phyloP scores from a whole-genome alignment of 495 filamentous ascomycete genomes.

The Xanthoparmelia taractica region DNA sequence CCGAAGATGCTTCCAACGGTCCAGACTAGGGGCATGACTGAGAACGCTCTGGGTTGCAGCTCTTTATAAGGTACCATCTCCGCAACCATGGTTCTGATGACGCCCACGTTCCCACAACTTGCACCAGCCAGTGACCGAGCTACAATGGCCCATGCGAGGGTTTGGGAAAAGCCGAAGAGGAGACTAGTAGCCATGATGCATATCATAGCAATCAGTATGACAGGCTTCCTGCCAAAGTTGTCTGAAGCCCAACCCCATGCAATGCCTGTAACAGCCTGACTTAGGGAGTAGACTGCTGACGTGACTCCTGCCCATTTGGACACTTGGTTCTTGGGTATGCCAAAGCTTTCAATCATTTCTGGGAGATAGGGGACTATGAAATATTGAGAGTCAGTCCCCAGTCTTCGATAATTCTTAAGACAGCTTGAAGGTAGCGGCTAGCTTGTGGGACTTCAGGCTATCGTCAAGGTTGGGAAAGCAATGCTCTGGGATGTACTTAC shows the following conservation, averaged over 20 bases:
- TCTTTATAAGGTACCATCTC: slow-evolving; percentile 78
- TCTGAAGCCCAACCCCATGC: slow-evolving; percentile 76
- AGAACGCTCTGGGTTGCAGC: slow-evolving; percentile 74
- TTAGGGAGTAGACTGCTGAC: slow-evolving; percentile 63
- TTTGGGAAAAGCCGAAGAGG: slow-evolving; percentile 70
- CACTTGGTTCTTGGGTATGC: slow-evolving; percentile 61
- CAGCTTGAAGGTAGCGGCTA: neutral
- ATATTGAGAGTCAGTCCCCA: neutral
- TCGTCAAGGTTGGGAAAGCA: neutral
- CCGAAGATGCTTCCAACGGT: slow-evolving; percentile 80
- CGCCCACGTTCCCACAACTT: slow-evolving; percentile 71
- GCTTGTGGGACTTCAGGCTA: too few relatives aligned
- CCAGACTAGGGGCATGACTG: slow-evolving; percentile 76
- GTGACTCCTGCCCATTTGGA: slow-evolving; percentile 71
- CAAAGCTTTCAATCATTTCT: slow-evolving; percentile 78
- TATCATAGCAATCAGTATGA: slow-evolving; percentile 60
- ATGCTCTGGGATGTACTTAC: neutral
- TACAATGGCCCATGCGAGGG: slow-evolving; percentile 60
- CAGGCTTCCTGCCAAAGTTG: slow-evolving; percentile 62
- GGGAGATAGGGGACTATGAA: slow-evolving; percentile 80
- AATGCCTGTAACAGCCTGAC: slow-evolving; percentile 65
- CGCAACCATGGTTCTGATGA: slow-evolving; percentile 72
- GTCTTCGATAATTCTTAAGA: neutral
- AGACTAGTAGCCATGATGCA: slow-evolving; percentile 68
- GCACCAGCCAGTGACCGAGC: slow-evolving; percentile 61